Base-by-base conservation (phyloP, 441 rosid species). In the Omphalea diandra region DNA sequence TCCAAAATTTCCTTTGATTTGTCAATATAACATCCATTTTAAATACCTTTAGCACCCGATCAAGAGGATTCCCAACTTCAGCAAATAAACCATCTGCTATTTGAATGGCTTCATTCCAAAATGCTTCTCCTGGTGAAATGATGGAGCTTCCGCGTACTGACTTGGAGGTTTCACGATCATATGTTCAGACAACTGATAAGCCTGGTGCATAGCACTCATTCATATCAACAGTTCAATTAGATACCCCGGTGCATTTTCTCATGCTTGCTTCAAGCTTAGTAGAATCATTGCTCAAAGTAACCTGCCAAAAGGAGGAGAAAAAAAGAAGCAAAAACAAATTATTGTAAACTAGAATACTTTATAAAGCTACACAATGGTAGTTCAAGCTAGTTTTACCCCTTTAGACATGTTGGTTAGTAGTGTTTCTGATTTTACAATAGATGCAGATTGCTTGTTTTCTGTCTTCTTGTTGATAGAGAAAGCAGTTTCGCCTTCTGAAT, bases 81-180 rank as follows among this genome's bases (percentile, higher is more conserved):
- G 74, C 65, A 77, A 76, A 71, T 79, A 91, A 82, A 62, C 93
- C 91, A 84, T 92, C 99, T 78, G 96, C 99, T 78, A 94, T 77
- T 78, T 87, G 84, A 82, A 94, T 85, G 62, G 97, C 99, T 81
- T 92, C 99, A 82, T 85, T 87, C 99, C 99, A 95, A 77, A 95
- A 95, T 72, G 90, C 83, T 24, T 90, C 98, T 68, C 98, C 97
- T 10, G 97, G 98, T 55, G 99, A 95, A 84, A 92, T 85, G 65
- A 87, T 81, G 64, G 97, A 95, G 84, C 94, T 95, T 82, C 99
- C 96, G 73, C 85, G 79, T 74, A 81, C 74, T 55, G 98, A 92
- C 76, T 82, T 86, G 24, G 98, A 96, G 64, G 97, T 93, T 65
- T 75, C 80, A 67, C 63, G 68, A 65, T 64, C 73, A 63, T 71